Evolutionary conservation across 768 basidiomycete genomes (phyloP).

Genomic region (Termitomyces sp.): DNA sequence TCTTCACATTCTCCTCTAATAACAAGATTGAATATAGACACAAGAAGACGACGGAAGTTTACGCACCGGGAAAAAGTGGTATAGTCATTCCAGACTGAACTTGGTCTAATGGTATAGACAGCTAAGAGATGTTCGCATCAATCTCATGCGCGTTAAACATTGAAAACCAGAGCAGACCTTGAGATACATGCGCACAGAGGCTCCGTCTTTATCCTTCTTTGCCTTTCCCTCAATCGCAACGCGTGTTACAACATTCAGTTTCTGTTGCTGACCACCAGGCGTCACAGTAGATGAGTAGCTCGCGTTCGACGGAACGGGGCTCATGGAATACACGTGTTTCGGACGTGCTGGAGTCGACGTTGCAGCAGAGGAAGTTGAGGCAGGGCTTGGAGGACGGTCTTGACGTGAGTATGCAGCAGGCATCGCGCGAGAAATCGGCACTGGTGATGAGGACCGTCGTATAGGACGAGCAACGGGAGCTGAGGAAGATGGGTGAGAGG

Average conservation of each 20-base stretch:
- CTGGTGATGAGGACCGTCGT: not conserved
- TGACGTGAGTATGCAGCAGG: conserved; percentile 12
- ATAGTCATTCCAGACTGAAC: conserved; percentile 64
- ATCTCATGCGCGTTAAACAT: not conserved
- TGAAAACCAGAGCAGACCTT: conserved; percentile 43
- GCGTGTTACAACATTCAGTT: conserved; percentile 66
- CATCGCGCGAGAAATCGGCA: conserved; percentile 3
- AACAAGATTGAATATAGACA: not conserved
- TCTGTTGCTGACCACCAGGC: conserved; percentile 36
- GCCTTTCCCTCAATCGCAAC: conserved; percentile 73
- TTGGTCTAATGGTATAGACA: conserved; percentile 63
- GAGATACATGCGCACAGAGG: conserved; percentile 68
- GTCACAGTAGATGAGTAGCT: conserved; percentile 45
- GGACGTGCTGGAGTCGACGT: conserved; percentile 9
- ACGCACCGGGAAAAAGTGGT: conserved; percentile 67
- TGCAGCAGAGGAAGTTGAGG: conserved; percentile 2
- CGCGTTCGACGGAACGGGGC: conserved; percentile 20
- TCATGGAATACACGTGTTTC: conserved; percentile 16
- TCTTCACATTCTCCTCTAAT: conserved; percentile 76
- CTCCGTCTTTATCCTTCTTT: conserved; percentile 60
- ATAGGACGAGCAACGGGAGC: not conserved
- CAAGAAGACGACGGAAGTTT: not conserved
- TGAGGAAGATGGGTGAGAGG: conserved; percentile 7
- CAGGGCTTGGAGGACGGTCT: conserved; percentile 10
- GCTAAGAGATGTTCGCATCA: conserved; percentile 28